Percentiles rank a stretch among this genome's conserved stretches.
phyloP scores from a whole-genome alignment of 306 rosid species.

The Geum urbanum region DNA sequence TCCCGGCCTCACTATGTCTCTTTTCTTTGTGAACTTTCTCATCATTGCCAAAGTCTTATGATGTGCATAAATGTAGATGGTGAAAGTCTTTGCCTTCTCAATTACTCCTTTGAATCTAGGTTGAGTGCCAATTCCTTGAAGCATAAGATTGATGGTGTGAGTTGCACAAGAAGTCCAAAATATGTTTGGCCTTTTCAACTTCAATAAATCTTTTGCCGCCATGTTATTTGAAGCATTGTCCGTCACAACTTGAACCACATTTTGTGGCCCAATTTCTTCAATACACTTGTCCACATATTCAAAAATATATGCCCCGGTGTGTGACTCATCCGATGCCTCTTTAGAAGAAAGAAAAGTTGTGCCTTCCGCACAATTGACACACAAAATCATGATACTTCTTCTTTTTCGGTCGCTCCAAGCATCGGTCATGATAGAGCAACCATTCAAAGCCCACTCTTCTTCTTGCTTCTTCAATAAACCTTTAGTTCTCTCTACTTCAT shows the following conservation, averaged over 20 bases:
- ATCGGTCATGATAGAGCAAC: too few relatives aligned
- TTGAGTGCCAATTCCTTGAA: background rate
- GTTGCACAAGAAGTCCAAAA: background rate
- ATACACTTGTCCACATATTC: background rate
- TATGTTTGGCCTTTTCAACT: background rate
- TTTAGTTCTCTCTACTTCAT: slow-evolving; percentile 5
- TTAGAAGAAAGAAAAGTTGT: too few relatives aligned
- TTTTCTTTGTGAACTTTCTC: too few relatives aligned
- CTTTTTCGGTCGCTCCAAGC: too few relatives aligned
- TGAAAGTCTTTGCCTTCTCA: background rate
- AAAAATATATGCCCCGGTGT: background rate
- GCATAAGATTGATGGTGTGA: slow-evolving; percentile 1
- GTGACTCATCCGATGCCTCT: background rate
- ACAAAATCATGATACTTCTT: too few relatives aligned
- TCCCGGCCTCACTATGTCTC: too few relatives aligned
- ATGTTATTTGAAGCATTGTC: background rate
- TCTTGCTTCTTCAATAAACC: background rate
- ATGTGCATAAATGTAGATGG: too few relatives aligned
- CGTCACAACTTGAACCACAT: background rate
- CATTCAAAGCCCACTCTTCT: background rate
- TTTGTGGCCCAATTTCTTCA: background rate
- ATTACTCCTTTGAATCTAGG: slow-evolving; percentile 5
- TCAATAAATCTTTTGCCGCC: background rate
- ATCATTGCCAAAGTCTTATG: too few relatives aligned
- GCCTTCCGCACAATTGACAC: too few relatives aligned